Conservation (phyloP, 805 yeast species). For the Candida saitoana region DNA sequence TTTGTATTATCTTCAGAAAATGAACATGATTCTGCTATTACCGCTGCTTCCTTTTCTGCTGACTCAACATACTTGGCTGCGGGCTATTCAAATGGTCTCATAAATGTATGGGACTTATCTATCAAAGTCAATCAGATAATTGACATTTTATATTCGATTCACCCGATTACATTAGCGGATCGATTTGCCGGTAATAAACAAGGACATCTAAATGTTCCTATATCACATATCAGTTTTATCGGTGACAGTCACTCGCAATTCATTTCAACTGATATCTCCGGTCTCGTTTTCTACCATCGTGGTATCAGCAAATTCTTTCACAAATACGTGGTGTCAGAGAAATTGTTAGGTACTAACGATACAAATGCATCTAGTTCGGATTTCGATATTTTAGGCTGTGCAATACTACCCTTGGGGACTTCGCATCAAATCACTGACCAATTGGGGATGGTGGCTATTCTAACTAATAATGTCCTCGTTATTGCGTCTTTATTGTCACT, state of each 20-base stretch:
- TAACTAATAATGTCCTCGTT: constrained; percentile 47
- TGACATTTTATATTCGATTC: constrained; percentile 46
- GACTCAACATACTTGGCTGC: constrained; percentile 70
- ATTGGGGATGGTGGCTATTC: constrained; percentile 56
- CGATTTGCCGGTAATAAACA: constrained; percentile 20
- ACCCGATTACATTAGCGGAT: constrained; percentile 22
- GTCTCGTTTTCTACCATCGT: constrained; percentile 57
- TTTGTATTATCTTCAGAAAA: constrained; percentile 32
- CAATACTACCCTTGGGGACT: constrained; percentile 59
- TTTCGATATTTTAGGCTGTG: constrained; percentile 27
- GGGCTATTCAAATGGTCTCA: constrained; percentile 62
- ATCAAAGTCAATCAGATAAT: constrained; percentile 34
- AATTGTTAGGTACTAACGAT: constrained; percentile 48
- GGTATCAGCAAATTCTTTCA: constrained; percentile 57
- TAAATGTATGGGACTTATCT: constrained; percentile 62
- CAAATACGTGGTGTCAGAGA: constrained; percentile 41
- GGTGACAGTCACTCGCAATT: constrained; percentile 25
- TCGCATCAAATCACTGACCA: constrained; percentile 50
- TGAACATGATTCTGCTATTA: constrained; percentile 28
- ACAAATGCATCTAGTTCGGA: constrained; percentile 14
- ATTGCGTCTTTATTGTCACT: constrained; percentile 53
- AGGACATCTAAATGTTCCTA: constrained; percentile 29
- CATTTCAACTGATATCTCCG: constrained; percentile 31
- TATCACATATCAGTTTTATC: constrained; percentile 24
- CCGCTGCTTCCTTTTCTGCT: constrained; percentile 54